A percentile compares a stretch with the other conserved stretches of the same genome.
Evolutionary conservation across 1,284 basidiomycete species (phyloP).

Genomic region (Ceraceosorus bombacis): DNA sequence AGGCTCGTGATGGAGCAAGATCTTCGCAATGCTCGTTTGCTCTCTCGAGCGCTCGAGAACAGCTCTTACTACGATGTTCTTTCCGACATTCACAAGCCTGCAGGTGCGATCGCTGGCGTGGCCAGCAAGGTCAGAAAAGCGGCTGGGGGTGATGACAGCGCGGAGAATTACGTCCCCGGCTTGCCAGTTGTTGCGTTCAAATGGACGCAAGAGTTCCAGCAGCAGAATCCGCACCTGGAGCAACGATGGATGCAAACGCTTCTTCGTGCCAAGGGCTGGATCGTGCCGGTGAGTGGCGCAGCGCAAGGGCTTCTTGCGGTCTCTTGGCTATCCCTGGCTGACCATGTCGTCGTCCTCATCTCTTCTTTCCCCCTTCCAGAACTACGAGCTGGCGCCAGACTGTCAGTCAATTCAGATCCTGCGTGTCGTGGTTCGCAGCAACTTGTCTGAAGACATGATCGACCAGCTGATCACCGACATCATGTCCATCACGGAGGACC

Average conservation of each 20-base stretch:
- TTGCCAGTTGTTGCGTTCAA: constrained; percentile 83
- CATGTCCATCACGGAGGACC: constrained; percentile 32
- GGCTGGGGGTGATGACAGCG: constrained; percentile 34
- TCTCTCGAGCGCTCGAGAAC: constrained; percentile 76
- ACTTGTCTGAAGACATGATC: constrained; percentile 39
- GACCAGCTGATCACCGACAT: constrained; percentile 44
- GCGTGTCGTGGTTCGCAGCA: constrained; percentile 44
- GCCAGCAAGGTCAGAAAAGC: constrained; percentile 8
- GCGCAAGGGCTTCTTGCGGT: not conserved
- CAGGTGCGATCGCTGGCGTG: constrained; percentile 16
- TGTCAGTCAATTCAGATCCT: constrained; percentile 39
- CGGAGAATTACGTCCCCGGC: constrained; percentile 64
- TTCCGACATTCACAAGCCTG: constrained; percentile 51
- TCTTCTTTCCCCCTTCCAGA: constrained; percentile 15
- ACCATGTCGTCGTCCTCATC: not conserved
- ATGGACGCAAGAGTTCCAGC: constrained; percentile 62
- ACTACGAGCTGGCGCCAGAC: constrained; percentile 39
- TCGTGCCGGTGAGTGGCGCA: constrained; percentile 19
- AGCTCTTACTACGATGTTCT: constrained; percentile 64
- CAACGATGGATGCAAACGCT: constrained; percentile 84
- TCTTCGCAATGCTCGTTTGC: constrained; percentile 67
- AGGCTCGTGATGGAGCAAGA: constrained; percentile 59
- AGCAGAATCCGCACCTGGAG: constrained; percentile 49
- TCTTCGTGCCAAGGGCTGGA: constrained; percentile 69
- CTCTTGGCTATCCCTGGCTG: not conserved